These are phyloP conservation scores for Aspergillus sp. DNA, from an alignment of 2,329 filamentous ascomycete species.

Conservation along the genomic window DNA sequence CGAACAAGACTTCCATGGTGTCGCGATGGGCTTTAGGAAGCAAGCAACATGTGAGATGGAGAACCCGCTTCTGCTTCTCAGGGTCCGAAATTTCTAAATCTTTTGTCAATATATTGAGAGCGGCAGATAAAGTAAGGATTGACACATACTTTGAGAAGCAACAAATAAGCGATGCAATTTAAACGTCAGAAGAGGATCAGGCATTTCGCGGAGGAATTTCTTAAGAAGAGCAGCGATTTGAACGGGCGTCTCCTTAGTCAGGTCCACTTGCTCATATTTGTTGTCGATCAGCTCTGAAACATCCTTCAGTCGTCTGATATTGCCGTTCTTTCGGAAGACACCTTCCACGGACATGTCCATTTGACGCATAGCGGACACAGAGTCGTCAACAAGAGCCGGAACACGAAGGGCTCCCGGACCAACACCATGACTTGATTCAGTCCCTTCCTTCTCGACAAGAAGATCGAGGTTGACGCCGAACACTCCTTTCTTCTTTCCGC, in stretches of 20 bases:
- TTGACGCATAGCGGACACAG: conserved; percentile 90
- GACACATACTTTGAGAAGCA: conserved; percentile 69
- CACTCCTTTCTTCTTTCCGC: conserved; percentile 84
- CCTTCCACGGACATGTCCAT: conserved; percentile 99
- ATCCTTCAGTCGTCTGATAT: conserved; percentile 90
- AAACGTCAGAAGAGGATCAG: conserved; percentile 90
- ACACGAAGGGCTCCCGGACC: conserved; percentile 88
- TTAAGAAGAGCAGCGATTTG: conserved; percentile 92
- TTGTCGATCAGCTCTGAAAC: conserved; percentile 82
- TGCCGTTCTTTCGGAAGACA: conserved; percentile 98
- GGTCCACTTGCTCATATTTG: conserved; percentile 79
- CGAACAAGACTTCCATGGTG: conserved; percentile 91
- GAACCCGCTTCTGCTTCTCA: conserved; percentile 76
- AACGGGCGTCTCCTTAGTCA: conserved; percentile 85
- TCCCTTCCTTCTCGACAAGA: conserved; percentile 88
- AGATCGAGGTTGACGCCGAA: conserved; percentile 88
- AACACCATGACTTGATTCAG: conserved; percentile 96
- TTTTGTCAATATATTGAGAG: neutral
- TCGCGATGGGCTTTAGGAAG: conserved; percentile 91
- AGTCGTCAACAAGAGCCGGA: conserved; percentile 91
- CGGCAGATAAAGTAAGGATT: neutral
- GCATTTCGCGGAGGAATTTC: conserved; percentile 90
- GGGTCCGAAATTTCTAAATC: conserved; percentile 70
- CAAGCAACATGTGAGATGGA: conserved; percentile 89
- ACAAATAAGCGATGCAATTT: conserved; percentile 93